Base-by-base conservation (phyloP, 345 rosid species). In the Noccaea bulbosa region DNA sequence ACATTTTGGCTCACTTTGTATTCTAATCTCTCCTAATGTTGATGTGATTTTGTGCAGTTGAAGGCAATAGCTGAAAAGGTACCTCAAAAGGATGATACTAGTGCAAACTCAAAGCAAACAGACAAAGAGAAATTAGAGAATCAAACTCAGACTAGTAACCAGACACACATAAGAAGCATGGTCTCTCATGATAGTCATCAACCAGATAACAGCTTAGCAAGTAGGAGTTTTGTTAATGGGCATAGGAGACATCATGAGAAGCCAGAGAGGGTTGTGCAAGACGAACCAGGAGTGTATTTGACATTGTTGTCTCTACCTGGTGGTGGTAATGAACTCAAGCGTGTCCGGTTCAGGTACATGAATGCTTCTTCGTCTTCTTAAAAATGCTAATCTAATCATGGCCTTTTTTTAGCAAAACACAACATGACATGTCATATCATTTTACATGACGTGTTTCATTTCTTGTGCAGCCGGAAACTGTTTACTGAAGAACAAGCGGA, bases 311-410 rank as follows among this genome's bases (percentile, higher is more conserved):
- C 85, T 64, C 74, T 86, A 78, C 89, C 97, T 12, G 68, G 76
- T 58, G 93, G 91, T 71, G 77, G 80, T 59, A 84, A 84, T 70
- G 97, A 90, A 77, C 88, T 93, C 63, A 88, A 87, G 79, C 85
- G 91, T 56, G 87, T 90, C 47, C 87, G 96, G 49, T 90, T 90
- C 87, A 90, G 97, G 97, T 90, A 84, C 39, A 54, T 50, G 54
- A 16, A 50, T 47, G 58, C 22, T 6, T 40, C 34, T 64, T 48
- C 43, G 22, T 20, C 49, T 43, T 17, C 39, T 53, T 30, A 16
- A 16, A 37, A 37, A 37, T 58, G 45, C 33, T 57, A 6, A 24
- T 11, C 12, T 33, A 22, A 14, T 27, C 7, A 2, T 39, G 2
- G 3, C 32, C 16, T 14, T 22, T 7, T 17, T 11, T 11, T 0